phyloP scores from a whole-genome alignment of 495 filamentous ascomycete genomes.

The Podospora pseudopauciseta region DNA sequence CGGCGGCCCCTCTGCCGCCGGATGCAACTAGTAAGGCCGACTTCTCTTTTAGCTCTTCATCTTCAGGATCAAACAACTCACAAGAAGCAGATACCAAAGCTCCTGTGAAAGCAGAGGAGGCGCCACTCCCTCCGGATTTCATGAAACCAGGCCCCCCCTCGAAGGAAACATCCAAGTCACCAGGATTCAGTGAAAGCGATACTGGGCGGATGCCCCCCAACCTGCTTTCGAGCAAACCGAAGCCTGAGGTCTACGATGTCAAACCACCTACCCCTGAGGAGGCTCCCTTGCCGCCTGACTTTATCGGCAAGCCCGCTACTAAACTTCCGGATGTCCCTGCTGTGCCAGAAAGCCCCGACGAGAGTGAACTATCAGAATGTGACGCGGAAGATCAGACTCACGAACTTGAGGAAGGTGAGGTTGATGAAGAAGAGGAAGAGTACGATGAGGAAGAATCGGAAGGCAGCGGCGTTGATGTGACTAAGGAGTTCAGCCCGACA shows the following conservation, averaged over 20 bases:
- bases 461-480: constrained; percentile 61
- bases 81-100: constrained; percentile 37
- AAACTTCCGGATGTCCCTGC: constrained; percentile 22
- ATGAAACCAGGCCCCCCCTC: constrained; percentile 24
- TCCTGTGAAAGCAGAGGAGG: constrained; percentile 27
- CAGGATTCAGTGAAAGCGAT: constrained; percentile 9
- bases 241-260: constrained; percentile 11
- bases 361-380: constrained; percentile 24
- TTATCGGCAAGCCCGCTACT: constrained; percentile 27
- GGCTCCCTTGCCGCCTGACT: constrained; percentile 28
- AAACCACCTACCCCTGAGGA: constrained; percentile 9
- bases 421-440: constrained; percentile 27
- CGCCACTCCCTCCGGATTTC: constrained; percentile 40
- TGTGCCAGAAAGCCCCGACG: constrained; percentile 27
- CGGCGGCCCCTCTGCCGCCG: constrained; percentile 68
- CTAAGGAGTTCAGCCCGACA: constrained; percentile 62
- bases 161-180: constrained; percentile 14
- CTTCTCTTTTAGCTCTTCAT: constrained; percentile 62
- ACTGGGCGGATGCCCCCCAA: constrained; percentile 20
- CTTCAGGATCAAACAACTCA: constrained; percentile 50
- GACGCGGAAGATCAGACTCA: constrained; percentile 36
- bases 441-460: constrained; percentile 48
- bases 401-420: constrained; percentile 35
- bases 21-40: constrained; percentile 66
- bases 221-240: constrained; percentile 15